Percentiles rank a stretch among this genome's conserved stretches.
These are phyloP conservation scores for Cornus kousa DNA, from an alignment of 148 eudicot genomes.

Conservation along the genomic window DNA sequence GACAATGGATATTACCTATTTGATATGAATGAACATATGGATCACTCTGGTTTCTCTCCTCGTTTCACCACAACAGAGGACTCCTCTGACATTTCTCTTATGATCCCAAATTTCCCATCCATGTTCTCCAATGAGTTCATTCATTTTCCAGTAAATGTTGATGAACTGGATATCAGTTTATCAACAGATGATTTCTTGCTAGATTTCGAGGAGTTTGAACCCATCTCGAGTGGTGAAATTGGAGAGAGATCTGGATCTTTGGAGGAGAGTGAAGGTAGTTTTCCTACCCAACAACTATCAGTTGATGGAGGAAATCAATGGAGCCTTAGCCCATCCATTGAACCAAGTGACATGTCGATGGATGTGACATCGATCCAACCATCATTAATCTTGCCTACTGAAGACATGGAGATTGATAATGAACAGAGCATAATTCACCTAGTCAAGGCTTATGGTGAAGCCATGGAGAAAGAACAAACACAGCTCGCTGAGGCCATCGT, in stretches of 20 bases:
- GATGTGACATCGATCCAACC: conserved; percentile 4
- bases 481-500: conserved; percentile 18
- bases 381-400: conserved; percentile 18
- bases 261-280: not conserved
- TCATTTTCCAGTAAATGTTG: conserved; percentile 6
- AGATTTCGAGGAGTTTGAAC: conserved; percentile 12
- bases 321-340: conserved; percentile 8
- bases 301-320: conserved; percentile 4
- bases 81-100: conserved; percentile 10
- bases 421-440: conserved; percentile 15
- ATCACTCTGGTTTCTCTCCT: conserved; percentile 14
- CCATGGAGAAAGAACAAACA: conserved; percentile 6
- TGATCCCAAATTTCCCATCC: conserved; percentile 8
- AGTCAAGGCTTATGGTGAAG: conserved; percentile 25
- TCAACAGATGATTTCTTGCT: conserved; percentile 5
- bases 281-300: conserved; percentile 1
- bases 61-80: conserved; percentile 11
- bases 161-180: conserved; percentile 11
- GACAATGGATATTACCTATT: not conserved
- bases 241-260: not conserved
- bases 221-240: not conserved
- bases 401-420: conserved; percentile 22
- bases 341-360: conserved; percentile 8
- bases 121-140: conserved; percentile 8
- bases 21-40: conserved; percentile 1